These are phyloP conservation scores for Kazachstania viticola DNA, from an alignment of 805 yeast genomes.

Conservation along the genomic window DNA sequence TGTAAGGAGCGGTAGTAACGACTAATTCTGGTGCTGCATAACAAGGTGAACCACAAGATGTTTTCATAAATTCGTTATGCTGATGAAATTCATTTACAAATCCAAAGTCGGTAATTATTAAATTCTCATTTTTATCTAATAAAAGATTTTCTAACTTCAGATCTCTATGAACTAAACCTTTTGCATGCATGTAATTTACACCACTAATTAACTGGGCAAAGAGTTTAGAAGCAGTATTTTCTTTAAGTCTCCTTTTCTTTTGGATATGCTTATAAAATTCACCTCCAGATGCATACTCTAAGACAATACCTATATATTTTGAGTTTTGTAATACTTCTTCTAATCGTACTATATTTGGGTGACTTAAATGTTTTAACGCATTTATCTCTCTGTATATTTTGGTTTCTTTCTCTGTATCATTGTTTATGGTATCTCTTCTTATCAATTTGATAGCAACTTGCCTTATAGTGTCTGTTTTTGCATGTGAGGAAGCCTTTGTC, in stretches of 20 bases:
- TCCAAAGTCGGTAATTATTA: conserved; percentile 84
- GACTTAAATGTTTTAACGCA: conserved; percentile 73
- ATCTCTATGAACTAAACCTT: conserved; percentile 87
- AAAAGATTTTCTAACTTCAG: conserved; percentile 79
- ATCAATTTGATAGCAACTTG: conserved; percentile 92
- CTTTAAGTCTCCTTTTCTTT: conserved; percentile 77
- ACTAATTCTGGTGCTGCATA: conserved; percentile 98
- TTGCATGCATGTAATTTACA: conserved; percentile 84
- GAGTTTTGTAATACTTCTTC: conserved; percentile 92
- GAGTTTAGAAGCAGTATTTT: conserved; percentile 69
- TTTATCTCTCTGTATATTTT: conserved; percentile 90
- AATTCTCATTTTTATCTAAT: conserved; percentile 76
- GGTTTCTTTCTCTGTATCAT: conserved; percentile 73
- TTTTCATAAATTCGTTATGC: conserved; percentile 72
- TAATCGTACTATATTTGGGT: conserved; percentile 85
- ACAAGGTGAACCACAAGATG: conserved; percentile 95
- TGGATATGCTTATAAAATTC: conserved; percentile 89
- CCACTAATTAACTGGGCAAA: conserved; percentile 93
- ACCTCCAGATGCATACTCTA: conserved; percentile 96
- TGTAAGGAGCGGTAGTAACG: conserved; percentile 74
- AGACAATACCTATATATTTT: conserved; percentile 88
- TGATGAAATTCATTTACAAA: conserved; percentile 70
- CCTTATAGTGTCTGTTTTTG: conserved; percentile 40
- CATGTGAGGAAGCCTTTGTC: conserved; percentile 40
- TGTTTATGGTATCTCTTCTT: conserved; percentile 77